Conservation (phyloP, 2,329 filamentous ascomycete genomes). For the Chaetomium strumarium region DNA sequence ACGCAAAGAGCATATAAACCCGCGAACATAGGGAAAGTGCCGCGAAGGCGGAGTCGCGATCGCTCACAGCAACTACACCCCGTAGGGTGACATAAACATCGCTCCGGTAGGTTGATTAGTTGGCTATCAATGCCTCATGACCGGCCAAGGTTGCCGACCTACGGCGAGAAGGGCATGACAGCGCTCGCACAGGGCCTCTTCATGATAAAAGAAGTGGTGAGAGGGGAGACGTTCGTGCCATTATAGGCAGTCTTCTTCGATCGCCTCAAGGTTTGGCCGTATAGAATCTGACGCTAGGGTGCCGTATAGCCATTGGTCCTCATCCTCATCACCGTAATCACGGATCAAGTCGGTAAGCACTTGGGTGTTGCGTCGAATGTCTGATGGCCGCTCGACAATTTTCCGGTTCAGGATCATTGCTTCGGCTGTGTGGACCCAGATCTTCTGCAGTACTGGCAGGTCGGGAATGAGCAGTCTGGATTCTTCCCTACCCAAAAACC, state of each 20-base stretch:
- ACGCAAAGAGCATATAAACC: not conserved
- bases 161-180: no score
- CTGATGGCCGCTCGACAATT: constrained; percentile 51
- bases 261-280: constrained; percentile 44
- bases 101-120: no score
- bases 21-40: not conserved
- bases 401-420: constrained; percentile 53
- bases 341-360: constrained; percentile 60
- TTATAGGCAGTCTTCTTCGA: constrained; percentile 43
- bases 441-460: constrained; percentile 51
- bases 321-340: constrained; percentile 52
- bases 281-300: constrained; percentile 49
- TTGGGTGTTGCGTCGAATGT: constrained; percentile 58
- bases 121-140: not conserved
- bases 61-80: no score
- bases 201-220: not conserved
- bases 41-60: not conserved
- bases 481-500: constrained; percentile 45
- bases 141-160: not conserved
- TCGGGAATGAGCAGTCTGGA: constrained; percentile 47
- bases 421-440: constrained; percentile 60
- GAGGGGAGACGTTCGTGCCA: not conserved
- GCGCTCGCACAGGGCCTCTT: no score
- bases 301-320: constrained; percentile 60
- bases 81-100: no score